Percentiles rank a stretch among this genome's conserved stretches.
These are phyloP conservation scores for Alternaria novae-zelandiae DNA, from an alignment of 2,329 filamentous ascomycete genomes.

Conservation along the genomic window DNA sequence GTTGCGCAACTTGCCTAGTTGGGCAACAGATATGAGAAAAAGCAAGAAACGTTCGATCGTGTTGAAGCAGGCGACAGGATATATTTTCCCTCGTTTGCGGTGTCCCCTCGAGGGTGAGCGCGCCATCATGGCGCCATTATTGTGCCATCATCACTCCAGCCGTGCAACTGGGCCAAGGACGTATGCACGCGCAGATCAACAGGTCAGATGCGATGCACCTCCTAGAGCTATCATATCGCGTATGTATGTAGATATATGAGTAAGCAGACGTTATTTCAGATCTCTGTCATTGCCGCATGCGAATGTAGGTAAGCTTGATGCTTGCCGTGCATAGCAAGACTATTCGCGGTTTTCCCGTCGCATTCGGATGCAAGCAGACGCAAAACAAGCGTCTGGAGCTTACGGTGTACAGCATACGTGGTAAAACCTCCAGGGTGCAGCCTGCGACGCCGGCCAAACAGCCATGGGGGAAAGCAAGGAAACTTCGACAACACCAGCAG, in stretches of 20 bases:
- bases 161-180: neutral
- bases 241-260: neutral
- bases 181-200: neutral
- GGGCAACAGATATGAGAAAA: neutral
- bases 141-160: neutral
- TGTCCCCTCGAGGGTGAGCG: neutral
- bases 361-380: neutral
- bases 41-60: neutral
- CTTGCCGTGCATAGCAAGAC: neutral
- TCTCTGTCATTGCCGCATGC: too few species aligned
- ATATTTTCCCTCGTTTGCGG: neutral
- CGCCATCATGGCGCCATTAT: neutral
- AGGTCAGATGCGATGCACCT: neutral
- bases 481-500: neutral
- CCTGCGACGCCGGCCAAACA: neutral
- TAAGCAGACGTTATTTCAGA: neutral
- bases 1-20: constrained; percentile 7
- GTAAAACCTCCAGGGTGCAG: neutral
- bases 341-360: neutral
- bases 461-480: neutral
- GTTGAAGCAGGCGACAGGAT: neutral
- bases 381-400: neutral
- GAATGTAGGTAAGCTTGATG: too few species aligned
- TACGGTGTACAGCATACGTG: neutral
- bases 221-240: neutral